Conservation (phyloP, 2,329 filamentous ascomycete species). For the Alternaria sp. region DNA sequence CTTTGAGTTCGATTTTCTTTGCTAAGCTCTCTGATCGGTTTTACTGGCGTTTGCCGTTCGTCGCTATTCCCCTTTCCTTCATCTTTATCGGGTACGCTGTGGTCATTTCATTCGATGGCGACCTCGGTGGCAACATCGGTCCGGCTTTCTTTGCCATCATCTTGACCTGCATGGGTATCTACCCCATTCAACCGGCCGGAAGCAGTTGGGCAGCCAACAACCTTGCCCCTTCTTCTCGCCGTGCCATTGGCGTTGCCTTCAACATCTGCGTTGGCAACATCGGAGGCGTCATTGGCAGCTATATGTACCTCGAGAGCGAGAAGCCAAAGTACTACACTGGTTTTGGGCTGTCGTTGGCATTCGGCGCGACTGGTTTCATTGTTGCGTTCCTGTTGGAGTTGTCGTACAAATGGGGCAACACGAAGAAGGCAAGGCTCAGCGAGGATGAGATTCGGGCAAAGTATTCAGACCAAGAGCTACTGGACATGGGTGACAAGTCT, state of each 20-base stretch:
- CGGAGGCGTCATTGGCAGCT: slow-evolving; percentile 44
- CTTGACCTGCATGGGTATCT: slow-evolving; percentile 54
- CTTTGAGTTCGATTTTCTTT: slow-evolving; percentile 35
- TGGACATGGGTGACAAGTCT: slow-evolving; percentile 52
- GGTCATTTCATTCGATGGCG: slow-evolving; percentile 53
- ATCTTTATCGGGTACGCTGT: slow-evolving; percentile 37
- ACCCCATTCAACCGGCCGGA: slow-evolving; percentile 43
- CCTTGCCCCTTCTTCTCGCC: slow-evolving; percentile 39
- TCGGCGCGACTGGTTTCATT: slow-evolving; percentile 22
- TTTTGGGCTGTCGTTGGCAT: slow-evolving; percentile 43
- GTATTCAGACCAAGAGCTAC: slow-evolving; percentile 51
- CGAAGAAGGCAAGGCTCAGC: slow-evolving; percentile 43
- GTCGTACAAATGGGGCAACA: slow-evolving; percentile 12
- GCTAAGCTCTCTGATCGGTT: slow-evolving; percentile 37
- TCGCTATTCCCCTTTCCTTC: slow-evolving; percentile 46
- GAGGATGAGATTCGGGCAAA: slow-evolving; percentile 48
- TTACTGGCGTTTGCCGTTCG: slow-evolving; percentile 31
- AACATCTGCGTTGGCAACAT: slow-evolving; percentile 43
- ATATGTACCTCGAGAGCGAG: slow-evolving; percentile 50
- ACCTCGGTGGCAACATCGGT: slow-evolving; percentile 53
- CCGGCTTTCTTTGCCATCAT: slow-evolving; percentile 58
- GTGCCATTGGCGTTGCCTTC: slow-evolving; percentile 43
- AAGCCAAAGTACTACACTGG: slow-evolving; percentile 50
- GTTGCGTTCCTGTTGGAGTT: slow-evolving; percentile 35
- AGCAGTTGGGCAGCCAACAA: slow-evolving; percentile 46